Percentiles rank a stretch among this genome's conserved stretches.
Conservation (phyloP, 805 yeast genomes). For the Blastobotrys terrestris region DNA sequence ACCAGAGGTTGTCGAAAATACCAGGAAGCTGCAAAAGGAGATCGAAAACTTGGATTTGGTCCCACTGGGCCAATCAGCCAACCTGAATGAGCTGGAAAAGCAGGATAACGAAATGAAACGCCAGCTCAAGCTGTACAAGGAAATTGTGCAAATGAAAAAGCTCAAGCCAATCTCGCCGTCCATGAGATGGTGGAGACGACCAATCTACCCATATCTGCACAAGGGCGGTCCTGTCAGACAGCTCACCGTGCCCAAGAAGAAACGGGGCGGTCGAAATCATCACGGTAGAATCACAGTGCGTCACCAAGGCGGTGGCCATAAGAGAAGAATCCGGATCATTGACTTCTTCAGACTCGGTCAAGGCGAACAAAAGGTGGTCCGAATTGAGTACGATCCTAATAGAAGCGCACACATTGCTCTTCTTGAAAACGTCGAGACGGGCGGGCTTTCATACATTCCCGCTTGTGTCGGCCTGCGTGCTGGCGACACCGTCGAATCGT, state of each 20-base stretch:
- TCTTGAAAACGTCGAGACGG: conserved; percentile 56
- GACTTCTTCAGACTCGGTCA: conserved; percentile 63
- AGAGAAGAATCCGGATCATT: conserved; percentile 75
- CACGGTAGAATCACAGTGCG: conserved; percentile 85
- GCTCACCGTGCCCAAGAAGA: conserved; percentile 65
- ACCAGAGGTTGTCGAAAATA: background rate
- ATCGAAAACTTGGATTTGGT: conserved; percentile 15
- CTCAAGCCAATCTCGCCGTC: conserved; percentile 83
- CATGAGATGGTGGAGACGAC: conserved; percentile 80
- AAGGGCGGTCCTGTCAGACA: conserved; percentile 75
- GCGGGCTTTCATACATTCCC: conserved; percentile 66
- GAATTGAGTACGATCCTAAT: conserved; percentile 95
- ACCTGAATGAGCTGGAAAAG: conserved; percentile 64
- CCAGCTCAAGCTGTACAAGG: conserved; percentile 67
- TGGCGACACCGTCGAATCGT: conserved; percentile 87
- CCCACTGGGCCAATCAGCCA: conserved; percentile 20
- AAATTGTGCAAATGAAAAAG: conserved; percentile 63
- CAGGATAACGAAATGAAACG: conserved; percentile 68
- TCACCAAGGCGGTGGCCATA: conserved; percentile 96
- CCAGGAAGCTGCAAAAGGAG: conserved; percentile 10
- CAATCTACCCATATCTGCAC: conserved; percentile 80
- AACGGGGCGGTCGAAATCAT: conserved; percentile 83
- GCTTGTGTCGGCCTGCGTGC: conserved; percentile 91
- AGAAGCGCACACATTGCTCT: conserved; percentile 92
- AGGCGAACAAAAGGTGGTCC: conserved; percentile 72